A percentile compares a stretch with the other conserved stretches of the same genome.
Evolutionary conservation across 2,329 filamentous ascomycete species (phyloP).

Genomic region (Didymellaceae sp.): DNA sequence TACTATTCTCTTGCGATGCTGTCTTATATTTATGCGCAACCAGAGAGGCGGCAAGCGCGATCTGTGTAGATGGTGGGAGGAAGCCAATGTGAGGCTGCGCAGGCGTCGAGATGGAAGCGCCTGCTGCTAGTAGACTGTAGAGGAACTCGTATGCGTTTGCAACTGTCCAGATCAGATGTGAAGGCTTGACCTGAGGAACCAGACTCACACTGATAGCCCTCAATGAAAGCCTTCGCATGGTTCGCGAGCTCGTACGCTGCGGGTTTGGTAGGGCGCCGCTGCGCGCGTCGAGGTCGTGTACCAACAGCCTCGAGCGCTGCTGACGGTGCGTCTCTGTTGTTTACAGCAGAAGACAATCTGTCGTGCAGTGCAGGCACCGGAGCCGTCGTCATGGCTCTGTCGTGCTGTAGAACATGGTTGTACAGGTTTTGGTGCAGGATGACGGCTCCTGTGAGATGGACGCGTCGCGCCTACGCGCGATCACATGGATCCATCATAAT

Average conservation of each 20-base stretch:
- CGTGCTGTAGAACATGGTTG: slow-evolving; percentile 2
- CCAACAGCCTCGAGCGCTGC: slow-evolving; percentile 33
- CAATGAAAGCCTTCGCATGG: slow-evolving; percentile 47
- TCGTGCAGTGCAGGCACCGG: neutral
- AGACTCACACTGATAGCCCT: slow-evolving; percentile 40
- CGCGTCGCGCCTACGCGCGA: slow-evolving; percentile 14
- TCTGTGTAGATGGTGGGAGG: slow-evolving; percentile 73
- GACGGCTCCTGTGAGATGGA: neutral
- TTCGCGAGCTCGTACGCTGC: slow-evolving; percentile 45
- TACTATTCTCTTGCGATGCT: slow-evolving; percentile 63
- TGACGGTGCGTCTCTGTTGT: neutral
- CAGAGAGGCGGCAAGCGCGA: slow-evolving; percentile 81
- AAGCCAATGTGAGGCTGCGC: slow-evolving; percentile 57
- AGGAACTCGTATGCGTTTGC: slow-evolving; percentile 45
- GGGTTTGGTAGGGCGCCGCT: slow-evolving; percentile 41
- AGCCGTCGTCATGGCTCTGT: slow-evolving; percentile 1
- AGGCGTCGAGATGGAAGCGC: slow-evolving; percentile 42
- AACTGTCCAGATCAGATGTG: slow-evolving; percentile 24
- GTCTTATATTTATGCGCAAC: slow-evolving; percentile 81
- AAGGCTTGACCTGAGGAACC: neutral
- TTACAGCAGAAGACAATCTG: neutral
- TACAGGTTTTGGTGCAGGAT: neutral
- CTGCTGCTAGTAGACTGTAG: slow-evolving; percentile 40
- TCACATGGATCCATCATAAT: slow-evolving; percentile 20
- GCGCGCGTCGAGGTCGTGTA: slow-evolving; percentile 32